Percentiles rank a stretch among this genome's conserved stretches.
Conservation (phyloP, 805 yeast genomes). For the Sungouiozyma ichnusensis region DNA sequence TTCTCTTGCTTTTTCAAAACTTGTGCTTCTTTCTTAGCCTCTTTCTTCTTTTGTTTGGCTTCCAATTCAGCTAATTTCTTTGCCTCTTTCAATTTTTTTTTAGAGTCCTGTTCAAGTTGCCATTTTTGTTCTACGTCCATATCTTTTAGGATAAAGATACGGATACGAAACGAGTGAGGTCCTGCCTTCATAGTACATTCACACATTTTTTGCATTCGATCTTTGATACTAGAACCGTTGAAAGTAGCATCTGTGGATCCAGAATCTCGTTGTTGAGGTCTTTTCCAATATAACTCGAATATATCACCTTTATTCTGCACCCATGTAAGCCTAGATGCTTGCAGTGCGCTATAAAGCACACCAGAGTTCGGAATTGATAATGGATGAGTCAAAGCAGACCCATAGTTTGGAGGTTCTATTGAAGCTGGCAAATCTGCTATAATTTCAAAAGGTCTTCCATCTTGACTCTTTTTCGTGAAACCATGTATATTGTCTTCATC, state of each 20-base stretch:
- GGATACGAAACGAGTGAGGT: slow-evolving; percentile 69
- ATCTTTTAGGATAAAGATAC: slow-evolving; percentile 78
- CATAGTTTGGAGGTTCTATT: slow-evolving; percentile 40
- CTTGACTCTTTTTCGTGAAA: not conserved
- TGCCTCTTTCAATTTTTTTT: slow-evolving; percentile 29
- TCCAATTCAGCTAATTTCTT: slow-evolving; percentile 29
- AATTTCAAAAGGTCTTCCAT: slow-evolving; percentile 50
- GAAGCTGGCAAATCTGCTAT: slow-evolving; percentile 62
- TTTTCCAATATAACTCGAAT: slow-evolving; percentile 74
- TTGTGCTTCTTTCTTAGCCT: slow-evolving; percentile 20
- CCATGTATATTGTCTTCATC: not conserved
- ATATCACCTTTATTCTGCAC: slow-evolving; percentile 41
- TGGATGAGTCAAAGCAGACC: slow-evolving; percentile 51
- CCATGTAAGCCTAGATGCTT: slow-evolving; percentile 65
- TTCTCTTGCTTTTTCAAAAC: slow-evolving; percentile 18
- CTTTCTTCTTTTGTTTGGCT: slow-evolving; percentile 18
- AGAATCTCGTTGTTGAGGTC: slow-evolving; percentile 29
- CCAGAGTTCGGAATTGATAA: slow-evolving; percentile 64
- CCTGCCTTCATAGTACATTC: slow-evolving; percentile 68
- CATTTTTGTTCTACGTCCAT: slow-evolving; percentile 49
- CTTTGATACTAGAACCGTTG: slow-evolving; percentile 34
- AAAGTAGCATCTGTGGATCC: slow-evolving; percentile 1
- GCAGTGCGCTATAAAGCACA: slow-evolving; percentile 57
- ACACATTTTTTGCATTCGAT: slow-evolving; percentile 79
- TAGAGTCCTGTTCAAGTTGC: slow-evolving; percentile 31